These are phyloP conservation scores for Cryptococcus sp. DNA, from an alignment of 1,284 basidiomycete genomes.

Conservation along the genomic window DNA sequence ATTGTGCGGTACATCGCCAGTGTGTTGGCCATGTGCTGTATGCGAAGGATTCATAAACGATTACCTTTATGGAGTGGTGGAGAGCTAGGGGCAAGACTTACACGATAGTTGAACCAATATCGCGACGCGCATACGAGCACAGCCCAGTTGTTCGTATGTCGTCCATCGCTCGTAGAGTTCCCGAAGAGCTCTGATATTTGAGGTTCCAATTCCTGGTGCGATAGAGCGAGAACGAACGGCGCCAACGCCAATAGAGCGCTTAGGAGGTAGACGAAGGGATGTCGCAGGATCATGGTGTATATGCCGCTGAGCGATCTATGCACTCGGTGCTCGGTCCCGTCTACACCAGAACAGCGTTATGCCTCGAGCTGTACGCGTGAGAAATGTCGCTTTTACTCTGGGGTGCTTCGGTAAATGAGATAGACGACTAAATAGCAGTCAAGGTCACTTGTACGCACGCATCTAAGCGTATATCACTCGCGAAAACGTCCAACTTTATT, in stretches of 20 bases:
- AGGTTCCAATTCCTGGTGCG: constrained; percentile 15
- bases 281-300: background rate
- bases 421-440: no score
- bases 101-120: constrained; percentile 99
- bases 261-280: background rate
- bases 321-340: no score
- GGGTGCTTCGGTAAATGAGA: no score
- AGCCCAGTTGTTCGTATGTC: constrained; percentile 97
- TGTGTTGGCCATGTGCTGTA: constrained; percentile 94
- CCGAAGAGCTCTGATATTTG: constrained; percentile 26
- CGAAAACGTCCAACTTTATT: no score
- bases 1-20: constrained; percentile 99
- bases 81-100: constrained; percentile 53
- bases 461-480: no score
- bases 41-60: background rate
- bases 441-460: no score
- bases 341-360: no score
- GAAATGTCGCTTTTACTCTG: no score
- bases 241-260: background rate
- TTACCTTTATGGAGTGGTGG: no score
- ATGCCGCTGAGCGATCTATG: no score
- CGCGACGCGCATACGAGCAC: constrained; percentile 91
- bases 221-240: background rate
- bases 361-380: no score
- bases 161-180: constrained; percentile 11